A percentile compares a stretch with the other conserved stretches of the same genome.
phyloP scores from a whole-genome alignment of 768 basidiomycete species.

The Astraeus odoratus region DNA sequence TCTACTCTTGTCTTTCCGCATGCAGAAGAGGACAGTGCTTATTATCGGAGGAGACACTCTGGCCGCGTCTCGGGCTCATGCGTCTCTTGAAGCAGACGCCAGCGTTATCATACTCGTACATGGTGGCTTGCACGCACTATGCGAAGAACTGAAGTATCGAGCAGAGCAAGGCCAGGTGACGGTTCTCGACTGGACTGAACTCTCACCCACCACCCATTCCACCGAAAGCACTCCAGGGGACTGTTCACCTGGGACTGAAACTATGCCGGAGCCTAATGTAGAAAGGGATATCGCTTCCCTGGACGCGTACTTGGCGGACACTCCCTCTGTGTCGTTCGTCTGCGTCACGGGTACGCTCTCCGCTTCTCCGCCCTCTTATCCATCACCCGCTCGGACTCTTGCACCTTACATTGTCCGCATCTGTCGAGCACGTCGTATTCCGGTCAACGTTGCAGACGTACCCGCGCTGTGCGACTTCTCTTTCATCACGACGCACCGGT shows the following conservation, averaged over 20 bases:
- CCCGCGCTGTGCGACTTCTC: slow-evolving; percentile 85
- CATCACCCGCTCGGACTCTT: slow-evolving; percentile 30
- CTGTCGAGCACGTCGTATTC: slow-evolving; percentile 55
- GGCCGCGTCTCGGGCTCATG: slow-evolving; percentile 78
- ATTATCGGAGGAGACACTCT: slow-evolving; percentile 75
- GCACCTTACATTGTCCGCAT: slow-evolving; percentile 51
- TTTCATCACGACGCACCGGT: slow-evolving; percentile 81
- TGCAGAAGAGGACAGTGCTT: slow-evolving; percentile 47
- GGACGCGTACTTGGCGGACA: slow-evolving; percentile 36
- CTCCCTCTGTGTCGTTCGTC: slow-evolving; percentile 43
- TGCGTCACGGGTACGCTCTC: slow-evolving; percentile 75
- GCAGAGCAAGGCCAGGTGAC: slow-evolving; percentile 46
- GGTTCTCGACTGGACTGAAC: slow-evolving; percentile 45
- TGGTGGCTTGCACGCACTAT: slow-evolving; percentile 43
- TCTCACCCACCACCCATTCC: neutral
- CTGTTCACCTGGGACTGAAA: neutral
- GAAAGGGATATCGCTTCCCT: slow-evolving; percentile 39
- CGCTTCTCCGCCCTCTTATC: slow-evolving; percentile 32
- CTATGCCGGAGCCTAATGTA: neutral
- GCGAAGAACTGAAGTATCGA: slow-evolving; percentile 69
- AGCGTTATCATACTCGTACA: slow-evolving; percentile 57
- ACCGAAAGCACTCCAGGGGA: neutral
- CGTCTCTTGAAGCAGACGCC: slow-evolving; percentile 76
- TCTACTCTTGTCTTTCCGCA: slow-evolving; percentile 69
- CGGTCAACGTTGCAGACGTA: slow-evolving; percentile 83